These are phyloP conservation scores for Hippophae gyantsensis DNA, from an alignment of 306 rosid genomes.

Conservation along the genomic window DNA sequence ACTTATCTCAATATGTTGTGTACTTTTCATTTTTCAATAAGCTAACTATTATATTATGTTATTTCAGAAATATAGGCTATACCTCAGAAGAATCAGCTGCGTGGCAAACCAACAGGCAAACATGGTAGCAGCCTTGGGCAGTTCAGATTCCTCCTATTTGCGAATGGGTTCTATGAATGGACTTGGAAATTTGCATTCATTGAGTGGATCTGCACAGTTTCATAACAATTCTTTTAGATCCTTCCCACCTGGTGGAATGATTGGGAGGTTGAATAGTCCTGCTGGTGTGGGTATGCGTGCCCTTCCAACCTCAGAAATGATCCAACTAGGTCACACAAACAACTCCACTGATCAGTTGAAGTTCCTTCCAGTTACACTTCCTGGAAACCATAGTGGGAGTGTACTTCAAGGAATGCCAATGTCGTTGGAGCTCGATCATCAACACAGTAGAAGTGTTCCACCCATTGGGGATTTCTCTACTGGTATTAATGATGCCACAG, in stretches of 20 bases:
- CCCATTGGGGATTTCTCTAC: constrained; percentile 33
- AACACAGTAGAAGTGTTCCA: constrained; percentile 22
- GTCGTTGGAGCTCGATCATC: constrained; percentile 49
- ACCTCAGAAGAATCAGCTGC: constrained; percentile 77
- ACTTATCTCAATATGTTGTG: constrained; percentile 13
- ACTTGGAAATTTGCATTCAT: constrained; percentile 39
- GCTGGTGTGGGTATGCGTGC: constrained; percentile 48
- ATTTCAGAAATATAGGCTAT: constrained; percentile 92
- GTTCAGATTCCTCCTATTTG: constrained; percentile 67
- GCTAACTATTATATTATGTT: constrained; percentile 13
- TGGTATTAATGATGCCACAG: constrained; percentile 30
- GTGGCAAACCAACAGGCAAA: constrained; percentile 87
- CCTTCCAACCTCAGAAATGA: constrained; percentile 53
- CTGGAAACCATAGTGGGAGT: constrained; percentile 39
- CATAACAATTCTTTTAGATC: constrained; percentile 47
- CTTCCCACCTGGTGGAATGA: constrained; percentile 54
- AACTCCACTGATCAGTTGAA: constrained; percentile 37
- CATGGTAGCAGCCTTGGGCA: constrained; percentile 73
- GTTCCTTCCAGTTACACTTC: constrained; percentile 34
- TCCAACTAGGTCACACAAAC: constrained; percentile 53
- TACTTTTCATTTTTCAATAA: constrained; percentile 8
- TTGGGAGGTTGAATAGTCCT: constrained; percentile 67
- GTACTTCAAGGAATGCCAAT: constrained; percentile 45
- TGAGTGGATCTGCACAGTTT: constrained; percentile 53
- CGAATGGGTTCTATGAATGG: constrained; percentile 52